These are phyloP conservation scores for Solanum sejunctum DNA, from an alignment of 257 asterid genomes.

Conservation along the genomic window DNA sequence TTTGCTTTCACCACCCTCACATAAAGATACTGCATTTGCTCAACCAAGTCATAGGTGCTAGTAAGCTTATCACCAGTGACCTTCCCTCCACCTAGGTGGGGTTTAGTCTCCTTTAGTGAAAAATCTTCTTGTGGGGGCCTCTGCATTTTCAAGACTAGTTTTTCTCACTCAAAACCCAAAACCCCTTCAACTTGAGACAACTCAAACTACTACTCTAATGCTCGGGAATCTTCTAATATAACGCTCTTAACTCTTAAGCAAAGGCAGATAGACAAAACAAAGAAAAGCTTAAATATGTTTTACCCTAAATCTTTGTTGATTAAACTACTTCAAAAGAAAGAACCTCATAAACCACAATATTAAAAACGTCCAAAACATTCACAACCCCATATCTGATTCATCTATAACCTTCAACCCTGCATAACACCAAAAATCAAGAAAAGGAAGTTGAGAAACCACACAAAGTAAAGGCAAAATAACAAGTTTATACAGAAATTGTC, in stretches of 20 bases:
- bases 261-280: neutral
- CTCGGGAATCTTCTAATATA: neutral
- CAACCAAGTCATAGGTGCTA: conserved; percentile 11
- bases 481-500: neutral
- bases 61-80: conserved; percentile 4
- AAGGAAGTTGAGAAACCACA: neutral
- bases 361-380: no score
- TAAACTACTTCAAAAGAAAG: no score
- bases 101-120: conserved; percentile 7
- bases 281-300: neutral
- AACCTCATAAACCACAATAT: no score
- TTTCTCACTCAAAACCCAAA: no score
- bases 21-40: conserved; percentile 11
- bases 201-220: neutral
- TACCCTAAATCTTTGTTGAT: neutral
- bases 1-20: conserved; percentile 8
- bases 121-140: conserved; percentile 1
- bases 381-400: no score
- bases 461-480: neutral
- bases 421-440: neutral
- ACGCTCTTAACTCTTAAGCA: neutral
- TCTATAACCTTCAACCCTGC: neutral
- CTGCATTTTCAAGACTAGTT: neutral
- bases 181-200: neutral
- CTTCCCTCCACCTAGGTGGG: conserved; percentile 9